phyloP scores from a whole-genome alignment of 139 green algal species.

The Yamagishiella unicocca region DNA sequence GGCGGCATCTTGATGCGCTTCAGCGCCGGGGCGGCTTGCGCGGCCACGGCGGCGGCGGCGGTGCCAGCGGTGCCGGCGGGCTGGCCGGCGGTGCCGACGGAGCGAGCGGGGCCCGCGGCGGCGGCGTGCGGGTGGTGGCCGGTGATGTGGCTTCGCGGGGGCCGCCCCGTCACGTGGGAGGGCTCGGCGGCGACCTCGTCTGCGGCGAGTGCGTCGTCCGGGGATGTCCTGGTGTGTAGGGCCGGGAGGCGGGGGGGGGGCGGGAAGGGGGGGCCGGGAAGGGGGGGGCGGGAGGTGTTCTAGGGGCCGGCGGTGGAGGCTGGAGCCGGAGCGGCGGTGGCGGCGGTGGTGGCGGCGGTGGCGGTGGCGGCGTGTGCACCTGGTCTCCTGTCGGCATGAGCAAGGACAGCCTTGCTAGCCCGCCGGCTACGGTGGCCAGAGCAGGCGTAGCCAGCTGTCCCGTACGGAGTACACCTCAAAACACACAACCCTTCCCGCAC shows the following conservation, averaged over 20 bases:
- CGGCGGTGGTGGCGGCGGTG: too few species aligned
- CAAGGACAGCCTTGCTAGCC: too few species aligned
- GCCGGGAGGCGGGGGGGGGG: neutral
- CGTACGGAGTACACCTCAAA: too few species aligned
- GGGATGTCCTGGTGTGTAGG: constrained; percentile 9
- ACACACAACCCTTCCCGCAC: neutral
- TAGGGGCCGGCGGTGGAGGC: too few species aligned
- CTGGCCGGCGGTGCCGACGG: constrained; percentile 15
- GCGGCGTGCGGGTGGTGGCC: neutral
- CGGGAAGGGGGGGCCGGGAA: neutral
- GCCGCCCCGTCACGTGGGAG: constrained; percentile 29
- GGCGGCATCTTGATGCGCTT: constrained; percentile 24
- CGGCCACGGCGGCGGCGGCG: constrained; percentile 11
- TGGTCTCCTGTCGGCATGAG: too few species aligned
- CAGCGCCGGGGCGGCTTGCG: neutral
- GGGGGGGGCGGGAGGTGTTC: too few species aligned
- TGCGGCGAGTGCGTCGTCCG: neutral
- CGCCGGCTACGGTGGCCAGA: too few species aligned
- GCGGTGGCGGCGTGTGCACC: too few species aligned
- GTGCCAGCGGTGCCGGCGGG: constrained; percentile 20
- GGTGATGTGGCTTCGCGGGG: constrained; percentile 13
- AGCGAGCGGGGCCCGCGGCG: neutral
- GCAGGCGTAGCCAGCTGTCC: too few species aligned
- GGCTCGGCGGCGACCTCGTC: constrained; percentile 21
- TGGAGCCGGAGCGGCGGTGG: too few species aligned